Evolutionary conservation across 2,329 filamentous ascomycete species (phyloP).

Genomic region (Diaporthe australafricana): DNA sequence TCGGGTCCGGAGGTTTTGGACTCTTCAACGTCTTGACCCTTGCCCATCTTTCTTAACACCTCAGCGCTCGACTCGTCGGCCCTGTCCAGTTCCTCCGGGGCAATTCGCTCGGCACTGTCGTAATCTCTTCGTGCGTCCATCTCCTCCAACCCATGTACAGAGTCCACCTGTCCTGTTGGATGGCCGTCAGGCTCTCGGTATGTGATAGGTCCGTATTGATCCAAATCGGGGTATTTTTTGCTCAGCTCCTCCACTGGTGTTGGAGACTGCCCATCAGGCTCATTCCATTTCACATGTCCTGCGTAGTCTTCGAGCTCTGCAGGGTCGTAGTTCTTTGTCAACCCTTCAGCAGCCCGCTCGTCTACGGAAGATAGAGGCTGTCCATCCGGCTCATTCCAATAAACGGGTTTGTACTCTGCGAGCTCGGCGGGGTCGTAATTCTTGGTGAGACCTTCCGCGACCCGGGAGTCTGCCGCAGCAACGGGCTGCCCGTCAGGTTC

Average conservation of each 20-base stretch:
- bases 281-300: background rate
- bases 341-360: background rate
- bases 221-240: slow-evolving; percentile 50
- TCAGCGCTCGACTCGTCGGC: slow-evolving; percentile 47
- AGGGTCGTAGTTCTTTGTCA: background rate
- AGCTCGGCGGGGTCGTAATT: slow-evolving; percentile 52
- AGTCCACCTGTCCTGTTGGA: slow-evolving; percentile 45
- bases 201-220: slow-evolving; percentile 43
- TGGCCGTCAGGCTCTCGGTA: slow-evolving; percentile 51
- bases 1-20: slow-evolving; percentile 14
- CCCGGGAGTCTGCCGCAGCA: slow-evolving; percentile 8
- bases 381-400: slow-evolving; percentile 42
- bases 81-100: slow-evolving; percentile 10
- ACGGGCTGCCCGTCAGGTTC: slow-evolving; percentile 40
- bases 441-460: slow-evolving; percentile 35
- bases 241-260: slow-evolving; percentile 41
- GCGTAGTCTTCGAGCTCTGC: background rate
- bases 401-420: slow-evolving; percentile 49
- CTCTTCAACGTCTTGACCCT: slow-evolving; percentile 4
- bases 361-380: background rate
- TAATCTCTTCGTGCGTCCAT: slow-evolving; percentile 51
- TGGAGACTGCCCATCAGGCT: background rate
- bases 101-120: background rate
- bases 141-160: slow-evolving; percentile 50
- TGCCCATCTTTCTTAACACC: slow-evolving; percentile 36